Percentiles rank a stretch among this genome's conserved stretches.
phyloP scores from a whole-genome alignment of 192 early-diverging fungal species.

The Pilaira anomala region DNA sequence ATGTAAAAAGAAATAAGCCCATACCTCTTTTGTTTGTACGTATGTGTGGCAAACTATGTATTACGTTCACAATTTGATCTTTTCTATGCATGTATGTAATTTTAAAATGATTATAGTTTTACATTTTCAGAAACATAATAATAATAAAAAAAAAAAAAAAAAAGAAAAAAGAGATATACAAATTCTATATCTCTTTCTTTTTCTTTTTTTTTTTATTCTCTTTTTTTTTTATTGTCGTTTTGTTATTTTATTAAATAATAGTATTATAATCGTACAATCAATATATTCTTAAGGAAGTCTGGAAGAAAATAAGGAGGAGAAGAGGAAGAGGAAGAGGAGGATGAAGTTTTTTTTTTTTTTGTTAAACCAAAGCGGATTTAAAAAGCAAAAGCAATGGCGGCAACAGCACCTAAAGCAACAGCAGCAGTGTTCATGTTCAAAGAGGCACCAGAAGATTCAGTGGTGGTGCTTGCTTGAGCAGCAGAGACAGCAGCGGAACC shows the following conservation, averaged over 20 bases:
- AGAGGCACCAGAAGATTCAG: slow-evolving; percentile 1
- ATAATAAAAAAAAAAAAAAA: no score
- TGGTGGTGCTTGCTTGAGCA: background rate
- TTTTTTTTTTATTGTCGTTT: background rate
- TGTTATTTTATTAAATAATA: background rate
- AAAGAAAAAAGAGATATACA: no score
- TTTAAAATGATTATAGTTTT: no score
- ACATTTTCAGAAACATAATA: no score
- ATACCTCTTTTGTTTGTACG: no score
- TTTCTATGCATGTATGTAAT: no score
- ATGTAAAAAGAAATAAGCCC: no score
- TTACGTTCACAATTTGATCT: no score
- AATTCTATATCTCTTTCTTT: no score
- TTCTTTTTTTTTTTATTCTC: no score
- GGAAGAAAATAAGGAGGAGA: background rate
- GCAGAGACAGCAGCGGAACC: background rate
- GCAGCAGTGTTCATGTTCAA: slow-evolving; percentile 6
- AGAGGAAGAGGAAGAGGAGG: background rate
- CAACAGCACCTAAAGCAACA: slow-evolving; percentile 20
- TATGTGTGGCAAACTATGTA: no score
- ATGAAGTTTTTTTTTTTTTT: background rate
- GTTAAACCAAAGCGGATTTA: slow-evolving; percentile 1
- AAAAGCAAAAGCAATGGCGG: slow-evolving; percentile 22
- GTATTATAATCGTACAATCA: background rate
- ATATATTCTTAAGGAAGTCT: background rate